These are phyloP conservation scores for Nyssa sinensis DNA, from an alignment of 148 eudicot genomes.

Conservation along the genomic window DNA sequence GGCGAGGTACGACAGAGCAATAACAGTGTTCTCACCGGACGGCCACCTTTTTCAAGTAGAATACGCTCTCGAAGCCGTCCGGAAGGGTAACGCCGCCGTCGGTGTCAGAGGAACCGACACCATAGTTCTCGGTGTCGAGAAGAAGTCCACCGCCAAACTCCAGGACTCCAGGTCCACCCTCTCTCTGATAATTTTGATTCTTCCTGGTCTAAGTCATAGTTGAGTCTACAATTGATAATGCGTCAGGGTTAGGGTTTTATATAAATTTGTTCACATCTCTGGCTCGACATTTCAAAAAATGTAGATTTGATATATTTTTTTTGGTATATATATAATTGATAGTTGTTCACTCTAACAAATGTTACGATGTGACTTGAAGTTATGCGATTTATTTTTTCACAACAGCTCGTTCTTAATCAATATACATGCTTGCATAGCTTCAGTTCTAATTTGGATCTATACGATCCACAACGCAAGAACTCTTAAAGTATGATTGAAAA, in stretches of 20 bases:
- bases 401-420: no score
- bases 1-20: conserved; percentile 97
- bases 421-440: no score
- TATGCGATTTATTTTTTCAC: no score
- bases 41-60: conserved; percentile 98
- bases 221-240: background rate
- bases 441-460: no score
- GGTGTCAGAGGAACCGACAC: conserved; percentile 88
- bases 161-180: conserved; percentile 73
- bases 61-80: conserved; percentile 96
- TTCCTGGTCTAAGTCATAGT: background rate
- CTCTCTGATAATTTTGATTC: background rate
- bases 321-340: no score
- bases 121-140: conserved; percentile 90
- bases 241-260: background rate
- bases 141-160: conserved; percentile 88
- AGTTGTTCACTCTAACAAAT: no score
- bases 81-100: conserved; percentile 97
- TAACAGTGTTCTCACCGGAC: conserved; percentile 95
- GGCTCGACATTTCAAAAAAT: background rate
- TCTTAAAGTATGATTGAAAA: no score
- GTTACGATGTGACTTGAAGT: no score
- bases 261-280: background rate
- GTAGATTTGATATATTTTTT: background rate
- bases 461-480: no score